Base-by-base conservation (phyloP, 768 basidiomycete genomes). In the Cyclocybe cylindracea region DNA sequence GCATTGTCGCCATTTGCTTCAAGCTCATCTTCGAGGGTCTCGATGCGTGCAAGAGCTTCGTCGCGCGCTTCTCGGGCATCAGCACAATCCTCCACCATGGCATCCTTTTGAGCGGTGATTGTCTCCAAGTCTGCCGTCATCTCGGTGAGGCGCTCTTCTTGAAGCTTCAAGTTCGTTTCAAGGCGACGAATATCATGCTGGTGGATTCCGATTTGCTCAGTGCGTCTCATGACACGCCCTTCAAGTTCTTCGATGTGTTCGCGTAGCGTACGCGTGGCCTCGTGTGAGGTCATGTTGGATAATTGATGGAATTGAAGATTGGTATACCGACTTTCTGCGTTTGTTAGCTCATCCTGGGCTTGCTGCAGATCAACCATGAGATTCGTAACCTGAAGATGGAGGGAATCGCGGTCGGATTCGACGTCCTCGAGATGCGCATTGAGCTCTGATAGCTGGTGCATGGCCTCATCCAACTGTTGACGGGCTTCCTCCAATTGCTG, bases 81-180 rank as follows among this genome's bases (percentile, higher is more conserved):
- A 4, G 85, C 85, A 60, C 91, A 92, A 62, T 93, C 91, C 55
- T 91, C 89, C 0, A 92, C 81, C 87, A 93, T 89, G 2, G 87
- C 84, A 50, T 83, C 82, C 65, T 86, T 89, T 72, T 91, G 80
- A 4, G 82, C 77, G 16, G 70, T 74, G 51, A 85, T 71, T 54
- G 79, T 78, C 60, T 89, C 89, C 51, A 90, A 65, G 59, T 93
- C 91, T 13, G 63, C 66, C 2, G 78, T 84, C 80, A 89, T 79
- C 70, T 92, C 91, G 2, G 64, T 66, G 36, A 91, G 66, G 6
- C 87, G 77, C 24, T 92, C 90, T 64, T 93, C 91, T 50, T 89
- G 84, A 33, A 92, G 69, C 49, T 77, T 75, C 45, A 87, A 63
- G 57, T 93, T 93, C 49, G 84, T 84, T 67, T 91, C 90, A 35